Evolutionary conservation across 1,284 basidiomycete species (phyloP).

Genomic region (Moesziomyces sp.): DNA sequence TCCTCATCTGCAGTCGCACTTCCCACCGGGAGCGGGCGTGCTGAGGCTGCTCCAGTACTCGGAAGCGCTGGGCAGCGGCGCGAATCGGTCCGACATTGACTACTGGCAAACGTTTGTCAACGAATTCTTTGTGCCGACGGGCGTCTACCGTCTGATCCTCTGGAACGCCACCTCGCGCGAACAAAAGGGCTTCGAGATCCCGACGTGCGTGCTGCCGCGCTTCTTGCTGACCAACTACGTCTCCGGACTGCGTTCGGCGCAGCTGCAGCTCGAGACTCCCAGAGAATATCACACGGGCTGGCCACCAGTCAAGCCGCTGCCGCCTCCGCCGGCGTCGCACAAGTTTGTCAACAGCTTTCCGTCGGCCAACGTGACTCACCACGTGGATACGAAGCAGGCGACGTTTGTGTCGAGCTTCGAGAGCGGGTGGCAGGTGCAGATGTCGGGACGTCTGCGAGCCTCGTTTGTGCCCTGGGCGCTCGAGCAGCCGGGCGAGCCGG

Average conservation of each 20-base stretch:
- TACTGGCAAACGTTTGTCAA: constrained; percentile 52
- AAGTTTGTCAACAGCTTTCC: constrained; percentile 47
- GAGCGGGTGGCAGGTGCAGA: constrained; percentile 56
- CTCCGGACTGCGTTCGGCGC: constrained; percentile 36
- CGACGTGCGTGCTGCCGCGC: constrained; percentile 49
- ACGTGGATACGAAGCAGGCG: constrained; percentile 41
- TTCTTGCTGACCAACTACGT: constrained; percentile 53
- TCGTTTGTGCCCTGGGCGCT: constrained; percentile 42
- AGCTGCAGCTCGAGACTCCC: constrained; percentile 47
- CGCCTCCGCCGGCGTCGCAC: constrained; percentile 37
- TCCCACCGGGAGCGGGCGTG: constrained; percentile 35
- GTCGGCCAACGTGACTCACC: constrained; percentile 48
- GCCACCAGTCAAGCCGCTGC: constrained; percentile 35
- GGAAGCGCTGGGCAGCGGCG: constrained; percentile 34
- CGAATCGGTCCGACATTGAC: constrained; percentile 37
- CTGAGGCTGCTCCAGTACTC: constrained; percentile 49
- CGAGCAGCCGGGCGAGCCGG: constrained; percentile 14
- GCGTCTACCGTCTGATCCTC: constrained; percentile 45
- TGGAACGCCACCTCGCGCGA: constrained; percentile 55
- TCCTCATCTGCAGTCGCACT: constrained; percentile 40
- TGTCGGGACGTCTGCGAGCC: constrained; percentile 45
- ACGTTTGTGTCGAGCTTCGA: constrained; percentile 44
- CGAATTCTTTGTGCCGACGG: constrained; percentile 50
- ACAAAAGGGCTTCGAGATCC: constrained; percentile 56
- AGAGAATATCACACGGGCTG: constrained; percentile 47